Evolutionary conservation across 164 flowering plant species (phyloP).

Genomic region (Paratinospora sagittata): DNA sequence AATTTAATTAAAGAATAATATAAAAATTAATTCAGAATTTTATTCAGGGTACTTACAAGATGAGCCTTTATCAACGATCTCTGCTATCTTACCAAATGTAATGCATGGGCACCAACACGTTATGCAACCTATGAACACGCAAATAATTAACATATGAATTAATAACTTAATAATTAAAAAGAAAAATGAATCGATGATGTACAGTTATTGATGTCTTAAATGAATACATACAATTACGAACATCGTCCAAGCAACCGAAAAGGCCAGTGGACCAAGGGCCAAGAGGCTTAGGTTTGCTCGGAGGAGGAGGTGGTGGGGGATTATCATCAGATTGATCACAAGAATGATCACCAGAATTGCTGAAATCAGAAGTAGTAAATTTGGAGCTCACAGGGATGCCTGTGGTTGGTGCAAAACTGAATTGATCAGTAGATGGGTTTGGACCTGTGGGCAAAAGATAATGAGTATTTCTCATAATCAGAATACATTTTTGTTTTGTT

Average conservation of each 20-base stretch:
- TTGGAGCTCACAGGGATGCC: not conserved
- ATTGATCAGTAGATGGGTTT: not conserved
- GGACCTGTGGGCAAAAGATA: not conserved
- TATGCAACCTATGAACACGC: constrained; percentile 34
- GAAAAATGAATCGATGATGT: too few species aligned
- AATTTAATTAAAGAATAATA: too few species aligned
- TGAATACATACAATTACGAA: not conserved
- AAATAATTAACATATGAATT: not conserved
- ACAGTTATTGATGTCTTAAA: too few species aligned
- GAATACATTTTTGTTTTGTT: too few species aligned
- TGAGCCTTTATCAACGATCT: constrained; percentile 45
- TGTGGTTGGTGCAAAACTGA: not conserved
- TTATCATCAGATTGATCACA: too few species aligned
- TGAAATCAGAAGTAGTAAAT: too few species aligned
- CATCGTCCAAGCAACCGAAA: not conserved
- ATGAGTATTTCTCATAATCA: not conserved
- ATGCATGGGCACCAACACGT: constrained; percentile 56
- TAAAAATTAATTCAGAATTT: too few species aligned
- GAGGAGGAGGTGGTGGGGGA: not conserved
- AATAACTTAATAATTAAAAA: not conserved
- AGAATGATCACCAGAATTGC: too few species aligned
- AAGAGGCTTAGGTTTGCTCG: not conserved
- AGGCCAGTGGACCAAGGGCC: not conserved
- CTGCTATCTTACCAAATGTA: constrained; percentile 45
- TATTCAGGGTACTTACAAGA: constrained; percentile 24